Base-by-base conservation (phyloP, 495 filamentous ascomycete species). In the Pyrenula massariospora region DNA sequence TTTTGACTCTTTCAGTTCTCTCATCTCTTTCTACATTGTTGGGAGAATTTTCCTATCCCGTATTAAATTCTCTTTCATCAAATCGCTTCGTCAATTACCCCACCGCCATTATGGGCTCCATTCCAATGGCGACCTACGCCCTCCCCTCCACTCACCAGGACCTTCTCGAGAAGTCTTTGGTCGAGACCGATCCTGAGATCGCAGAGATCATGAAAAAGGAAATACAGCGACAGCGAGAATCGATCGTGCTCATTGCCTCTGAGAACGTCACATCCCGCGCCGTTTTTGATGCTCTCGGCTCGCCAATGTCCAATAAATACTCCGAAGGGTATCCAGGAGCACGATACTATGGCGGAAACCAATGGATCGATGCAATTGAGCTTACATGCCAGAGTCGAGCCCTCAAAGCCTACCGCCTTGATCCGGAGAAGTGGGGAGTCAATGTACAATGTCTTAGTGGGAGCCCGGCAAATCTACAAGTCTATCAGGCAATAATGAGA, bases 261-360 rank as follows among this genome's bases (percentile, higher is more conserved):
- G 88, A 93, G 68, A 92, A 92, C 73, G 84, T 94, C 67, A 93
- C 89, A 31, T 92, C 89, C 48, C 86, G 86, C 52, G 88, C 88
- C 54, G 89, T 93, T 59, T 92, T 88, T 75, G 89, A 93, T 74
- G 88, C 89, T 61, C 82, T 93, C 53, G 88, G 89, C 61, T 90
- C 88, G 47, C 86, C 87, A 65, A 92, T 91, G 88, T 91, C 86
- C 66, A 92, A 99, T 83, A 99, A 99, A 78, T 99, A 99, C 82
- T 95, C 89, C 2, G 93, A 99, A 78, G 93, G 93, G 63, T 95
- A 95, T 74, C 94, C 94, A 65, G 93, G 93, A 65, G 93, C 94
- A 52, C 86, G 93, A 70, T 99, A 99, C 82, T 99, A 99, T 69
- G 94, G 94, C 70, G 93, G 93, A 63, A 99, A 97, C 77, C 84